Percentiles rank a stretch among this genome's conserved stretches.
These are phyloP conservation scores for Handroanthus guayacan DNA, from an alignment of 257 asterid genomes.

Conservation along the genomic window DNA sequence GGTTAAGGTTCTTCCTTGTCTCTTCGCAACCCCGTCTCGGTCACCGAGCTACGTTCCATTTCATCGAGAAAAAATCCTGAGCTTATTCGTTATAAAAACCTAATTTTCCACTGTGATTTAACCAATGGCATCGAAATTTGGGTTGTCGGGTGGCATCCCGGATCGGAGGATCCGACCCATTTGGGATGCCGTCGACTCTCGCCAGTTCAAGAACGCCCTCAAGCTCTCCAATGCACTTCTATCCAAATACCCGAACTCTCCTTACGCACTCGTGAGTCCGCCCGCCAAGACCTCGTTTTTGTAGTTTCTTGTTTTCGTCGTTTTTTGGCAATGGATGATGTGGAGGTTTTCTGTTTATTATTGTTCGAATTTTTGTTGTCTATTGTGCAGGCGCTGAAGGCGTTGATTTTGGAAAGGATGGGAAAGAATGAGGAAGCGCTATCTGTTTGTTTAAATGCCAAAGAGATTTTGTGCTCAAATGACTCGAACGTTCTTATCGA, in stretches of 20 bases:
- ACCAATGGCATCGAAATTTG: conserved; percentile 85
- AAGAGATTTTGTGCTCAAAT: conserved; percentile 61
- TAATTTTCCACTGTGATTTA: conserved; percentile 1
- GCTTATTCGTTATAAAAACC: neutral
- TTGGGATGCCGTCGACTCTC: conserved; percentile 96
- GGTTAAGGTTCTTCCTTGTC: conserved; percentile 27
- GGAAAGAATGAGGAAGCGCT: conserved; percentile 88
- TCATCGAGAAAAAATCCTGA: neutral
- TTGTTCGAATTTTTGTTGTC: conserved; percentile 23
- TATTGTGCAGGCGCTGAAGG: conserved; percentile 78
- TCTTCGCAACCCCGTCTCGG: conserved; percentile 32
- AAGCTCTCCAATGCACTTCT: conserved; percentile 76
- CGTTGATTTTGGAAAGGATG: conserved; percentile 84
- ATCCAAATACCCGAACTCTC: conserved; percentile 79
- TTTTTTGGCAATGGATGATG: neutral
- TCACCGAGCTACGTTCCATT: conserved; percentile 23
- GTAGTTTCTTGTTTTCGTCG: neutral
- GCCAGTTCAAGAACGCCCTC: conserved; percentile 93
- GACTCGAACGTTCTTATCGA: conserved; percentile 71
- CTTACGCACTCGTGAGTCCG: conserved; percentile 81
- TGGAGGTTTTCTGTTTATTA: neutral
- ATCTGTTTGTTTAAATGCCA: conserved; percentile 80
- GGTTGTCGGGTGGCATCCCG: conserved; percentile 91
- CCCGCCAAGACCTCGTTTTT: neutral
- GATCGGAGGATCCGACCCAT: conserved; percentile 95